A percentile compares a stretch with the other conserved stretches of the same genome.
These are phyloP conservation scores for Solanum pennellii DNA, from an alignment of 257 asterid genomes.

Conservation along the genomic window DNA sequence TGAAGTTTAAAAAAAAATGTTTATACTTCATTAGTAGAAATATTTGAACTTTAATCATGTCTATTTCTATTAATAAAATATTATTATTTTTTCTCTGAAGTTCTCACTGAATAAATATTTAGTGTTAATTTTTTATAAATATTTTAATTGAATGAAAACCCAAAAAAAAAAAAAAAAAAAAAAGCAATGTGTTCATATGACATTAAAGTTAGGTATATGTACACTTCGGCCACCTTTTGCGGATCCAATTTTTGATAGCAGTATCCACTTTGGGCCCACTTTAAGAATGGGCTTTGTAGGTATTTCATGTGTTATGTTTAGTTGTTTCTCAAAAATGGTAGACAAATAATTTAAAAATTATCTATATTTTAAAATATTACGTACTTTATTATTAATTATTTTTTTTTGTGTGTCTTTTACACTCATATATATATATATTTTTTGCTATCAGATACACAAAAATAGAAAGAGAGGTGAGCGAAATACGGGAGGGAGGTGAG, in stretches of 20 bases:
- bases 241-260: not conserved
- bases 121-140: no score
- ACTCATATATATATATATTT: no score
- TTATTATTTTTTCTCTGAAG: no score
- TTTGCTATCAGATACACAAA: not conserved
- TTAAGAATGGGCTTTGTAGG: not conserved
- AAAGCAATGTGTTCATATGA: not conserved
- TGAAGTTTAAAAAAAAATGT: not conserved
- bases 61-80: no score
- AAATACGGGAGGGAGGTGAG: not conserved
- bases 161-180: no score
- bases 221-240: not conserved
- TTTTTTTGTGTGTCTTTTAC: no score
- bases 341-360: not conserved
- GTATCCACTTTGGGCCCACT: not conserved
- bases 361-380: no score
- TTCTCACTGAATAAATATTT: not conserved
- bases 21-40: not conserved
- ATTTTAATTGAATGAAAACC: not conserved
- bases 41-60: not conserved
- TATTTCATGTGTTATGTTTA: not conserved
- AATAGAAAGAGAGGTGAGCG: no score
- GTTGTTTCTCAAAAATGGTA: not conserved
- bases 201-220: not conserved
- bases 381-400: no score